phyloP scores from a whole-genome alignment of 495 filamentous ascomycete genomes.

The Penicillium subrubescens region DNA sequence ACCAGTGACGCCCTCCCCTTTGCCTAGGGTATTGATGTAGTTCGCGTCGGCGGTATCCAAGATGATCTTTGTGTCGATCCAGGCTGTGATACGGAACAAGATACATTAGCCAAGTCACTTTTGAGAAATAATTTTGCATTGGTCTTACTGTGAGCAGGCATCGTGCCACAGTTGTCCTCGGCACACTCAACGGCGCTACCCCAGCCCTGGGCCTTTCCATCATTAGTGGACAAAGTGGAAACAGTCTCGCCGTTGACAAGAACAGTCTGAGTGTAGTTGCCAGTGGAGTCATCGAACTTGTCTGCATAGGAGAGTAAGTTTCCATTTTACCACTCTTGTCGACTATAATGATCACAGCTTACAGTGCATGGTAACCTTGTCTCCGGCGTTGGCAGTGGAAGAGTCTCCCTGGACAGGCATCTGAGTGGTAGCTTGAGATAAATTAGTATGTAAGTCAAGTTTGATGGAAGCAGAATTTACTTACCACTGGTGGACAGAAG shows the following conservation, averaged over 20 bases:
- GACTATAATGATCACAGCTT: too few species aligned
- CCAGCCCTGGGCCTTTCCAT: conserved; percentile 38
- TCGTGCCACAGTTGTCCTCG: conserved; percentile 40
- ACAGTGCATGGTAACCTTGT: conserved; percentile 38
- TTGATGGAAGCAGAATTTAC: conserved; percentile 12
- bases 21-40: conserved; percentile 38
- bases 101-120: conserved; percentile 5
- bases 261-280: conserved; percentile 45
- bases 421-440: conserved; percentile 26
- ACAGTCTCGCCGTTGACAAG: conserved; percentile 37
- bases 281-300: conserved; percentile 40
- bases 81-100: conserved; percentile 18
- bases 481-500: conserved; percentile 29
- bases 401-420: conserved; percentile 32
- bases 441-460: too few species aligned
- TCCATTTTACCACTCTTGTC: too few species aligned
- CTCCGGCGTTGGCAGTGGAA: conserved; percentile 20
- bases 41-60: conserved; percentile 39
- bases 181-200: conserved; percentile 47
- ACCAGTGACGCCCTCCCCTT: conserved; percentile 35
- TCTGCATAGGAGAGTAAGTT: conserved; percentile 16
- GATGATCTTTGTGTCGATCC: conserved; percentile 40
- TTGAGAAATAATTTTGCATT: background rate
- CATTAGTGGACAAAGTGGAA: conserved; percentile 42
- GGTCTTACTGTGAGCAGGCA: conserved; percentile 37